Base-by-base conservation (phyloP, 2,329 filamentous ascomycete species). In the Ascochyta viciae-villosae region DNA sequence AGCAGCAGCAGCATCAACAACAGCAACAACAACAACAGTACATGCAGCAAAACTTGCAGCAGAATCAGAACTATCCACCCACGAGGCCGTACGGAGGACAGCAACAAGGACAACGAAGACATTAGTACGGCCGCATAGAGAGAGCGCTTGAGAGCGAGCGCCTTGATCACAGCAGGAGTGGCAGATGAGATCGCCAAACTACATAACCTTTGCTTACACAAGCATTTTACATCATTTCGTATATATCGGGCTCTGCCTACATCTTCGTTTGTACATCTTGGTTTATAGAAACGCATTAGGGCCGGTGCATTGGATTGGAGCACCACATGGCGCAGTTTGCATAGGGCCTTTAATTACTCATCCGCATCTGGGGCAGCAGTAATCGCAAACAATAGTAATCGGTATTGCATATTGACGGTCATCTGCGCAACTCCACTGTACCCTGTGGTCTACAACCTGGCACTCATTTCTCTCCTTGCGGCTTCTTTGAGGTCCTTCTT, bases 1-100 rank as follows among this genome's bases (percentile, higher is more conserved):
- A 50, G 37, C 64, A 61, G 23, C 63, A 58, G 45, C 39, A 50
- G 29, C 64, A 61, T 23, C 63, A 58, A 45, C 39, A 61, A 27
- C 63, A 59, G 43, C 53, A 45, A 22, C 49, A 45, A 31, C 27
- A 48, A 5, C 13, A 46, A 24, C 56, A 51, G 45, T 22, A 46
- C 46, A 57, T 50, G 38, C 51, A 45, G 24, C 58, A 62, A 22
- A 53, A 46, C 46, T 57, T 50, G 38, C 51, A 45, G 24, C 58
- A 62, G 24, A 53, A 52, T 16, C 56, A 58, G 31, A 64, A 64
- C 31, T 67, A 67, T 46, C 60, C 66, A 7, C 46, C 57, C 10
- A 68, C 68, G 22, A 71, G 71, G 50, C 60, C 71, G 8, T 74
- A 76, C 41, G 67, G 69, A 19, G 70, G 66, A n/a, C 68, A 73